A percentile compares a stretch with the other conserved stretches of the same genome.
Evolutionary conservation across 1,139 yeast genomes (phyloP).

Genomic region (Meyerozyma elateridarum): DNA sequence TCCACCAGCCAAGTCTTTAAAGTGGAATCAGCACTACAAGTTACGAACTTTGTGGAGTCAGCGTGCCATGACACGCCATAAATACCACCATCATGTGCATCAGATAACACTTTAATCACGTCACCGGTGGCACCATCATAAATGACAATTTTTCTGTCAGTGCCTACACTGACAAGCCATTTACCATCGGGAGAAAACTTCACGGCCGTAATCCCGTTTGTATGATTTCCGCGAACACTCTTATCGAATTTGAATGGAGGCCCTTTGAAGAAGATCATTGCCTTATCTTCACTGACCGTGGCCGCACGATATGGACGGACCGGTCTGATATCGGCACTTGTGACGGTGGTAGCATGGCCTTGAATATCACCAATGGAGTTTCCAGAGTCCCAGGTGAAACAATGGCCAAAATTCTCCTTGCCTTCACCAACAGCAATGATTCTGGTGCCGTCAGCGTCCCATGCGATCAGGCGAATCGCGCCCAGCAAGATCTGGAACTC

Average conservation of each 20-base stretch:
- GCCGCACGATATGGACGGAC: conserved; percentile 91
- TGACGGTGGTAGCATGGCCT: conserved; percentile 85
- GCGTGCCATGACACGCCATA: conserved; percentile 71
- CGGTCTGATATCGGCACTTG: conserved; percentile 82
- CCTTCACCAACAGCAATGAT: conserved; percentile 96
- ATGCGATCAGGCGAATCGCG: conserved; percentile 74
- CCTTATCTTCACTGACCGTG: conserved; percentile 85
- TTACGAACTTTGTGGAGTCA: conserved; percentile 57
- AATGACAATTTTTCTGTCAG: conserved; percentile 71
- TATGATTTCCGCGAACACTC: conserved; percentile 69
- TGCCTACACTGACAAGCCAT: conserved; percentile 75
- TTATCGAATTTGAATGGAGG: conserved; percentile 88
- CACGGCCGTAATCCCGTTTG: conserved; percentile 77
- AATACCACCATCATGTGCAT: conserved; percentile 73
- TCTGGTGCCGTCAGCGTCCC: conserved; percentile 89
- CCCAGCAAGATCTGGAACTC: conserved; percentile 83
- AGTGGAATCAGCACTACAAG: conserved; percentile 81
- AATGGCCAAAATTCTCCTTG: conserved; percentile 85
- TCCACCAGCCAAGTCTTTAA: conserved; percentile 60
- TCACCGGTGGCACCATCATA: conserved; percentile 92
- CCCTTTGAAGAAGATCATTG: conserved; percentile 80
- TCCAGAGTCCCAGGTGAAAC: conserved; percentile 91
- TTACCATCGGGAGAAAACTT: conserved; percentile 77
- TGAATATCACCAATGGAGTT: conserved; percentile 93
- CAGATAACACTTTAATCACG: conserved; percentile 47